Percentiles rank a stretch among this genome's conserved stretches.
phyloP scores from a whole-genome alignment of 805 yeast species.

The Sugiyamaella marilandica region DNA sequence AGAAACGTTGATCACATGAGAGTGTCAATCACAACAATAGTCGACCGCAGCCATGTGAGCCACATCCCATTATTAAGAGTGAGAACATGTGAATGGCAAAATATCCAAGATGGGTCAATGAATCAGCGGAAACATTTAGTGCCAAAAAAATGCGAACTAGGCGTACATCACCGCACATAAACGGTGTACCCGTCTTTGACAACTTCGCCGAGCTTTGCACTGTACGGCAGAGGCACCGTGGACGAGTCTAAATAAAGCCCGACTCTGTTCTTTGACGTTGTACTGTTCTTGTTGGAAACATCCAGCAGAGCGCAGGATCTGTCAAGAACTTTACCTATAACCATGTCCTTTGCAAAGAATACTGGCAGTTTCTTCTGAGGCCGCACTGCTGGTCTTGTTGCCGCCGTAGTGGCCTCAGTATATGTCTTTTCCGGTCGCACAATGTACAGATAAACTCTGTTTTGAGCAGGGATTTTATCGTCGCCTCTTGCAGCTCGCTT shows the following conservation, averaged over 20 bases:
- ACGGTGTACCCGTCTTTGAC: conserved; percentile 15
- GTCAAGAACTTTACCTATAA: conserved; percentile 28
- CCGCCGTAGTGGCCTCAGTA: conserved; percentile 17
- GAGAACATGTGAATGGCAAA: neutral
- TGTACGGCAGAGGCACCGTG: conserved; percentile 11
- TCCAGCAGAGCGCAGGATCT: conserved; percentile 23
- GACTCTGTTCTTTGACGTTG: conserved; percentile 8
- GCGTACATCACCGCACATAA: conserved; percentile 5
- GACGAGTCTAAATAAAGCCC: conserved; percentile 9
- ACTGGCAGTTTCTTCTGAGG: conserved; percentile 25
- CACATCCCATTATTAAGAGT: too few species aligned
- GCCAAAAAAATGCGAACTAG: too few species aligned
- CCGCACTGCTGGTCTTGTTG: conserved; percentile 15
- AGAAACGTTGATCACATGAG: conserved; percentile 1
- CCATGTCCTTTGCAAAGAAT: conserved; percentile 21
- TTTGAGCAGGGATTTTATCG: conserved; percentile 27
- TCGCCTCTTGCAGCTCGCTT: conserved; percentile 37
- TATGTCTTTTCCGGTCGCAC: conserved; percentile 22
- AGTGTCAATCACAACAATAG: neutral
- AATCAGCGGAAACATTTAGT: neutral
- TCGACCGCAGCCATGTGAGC: too few species aligned
- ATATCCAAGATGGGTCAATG: neutral
- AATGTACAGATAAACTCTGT: conserved; percentile 33
- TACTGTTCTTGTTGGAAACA: conserved; percentile 18
- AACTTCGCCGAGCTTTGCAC: conserved; percentile 12